Evolutionary conservation across 2,329 filamentous ascomycete genomes (phyloP), one percentile per base, ranked within the genome.

Genomic region (Exophiala sideris): DNA sequence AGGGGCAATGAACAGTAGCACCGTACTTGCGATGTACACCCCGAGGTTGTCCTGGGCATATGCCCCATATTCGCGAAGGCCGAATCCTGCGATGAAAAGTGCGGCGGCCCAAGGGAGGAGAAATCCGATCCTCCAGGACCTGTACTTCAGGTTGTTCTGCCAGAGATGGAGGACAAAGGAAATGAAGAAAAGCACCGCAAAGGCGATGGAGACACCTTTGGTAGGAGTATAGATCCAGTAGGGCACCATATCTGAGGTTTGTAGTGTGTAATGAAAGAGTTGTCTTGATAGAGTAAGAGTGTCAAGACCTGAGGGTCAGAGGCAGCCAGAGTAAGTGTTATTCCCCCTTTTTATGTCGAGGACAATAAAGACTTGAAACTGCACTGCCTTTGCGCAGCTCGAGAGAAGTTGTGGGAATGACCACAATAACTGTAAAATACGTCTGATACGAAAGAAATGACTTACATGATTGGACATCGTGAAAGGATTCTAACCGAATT

Each of bases 171-270:
- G 56, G 12, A 59, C 29, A 1, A 70, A 71, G 2, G 72, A 75
- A 9, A 69, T 51, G 16, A 67, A 52, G 54, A 75, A 75, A 8
- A 74, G 64, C 7, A 72, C 61, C 2, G 70, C 69, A 60, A 75
- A 75, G 8, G 67, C 67, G 39, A 73, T 71, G 2, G 73, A 67
- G 5, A 69, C 68, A 3, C 70, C 72, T 62, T 73, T 72, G 38
- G 69, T 72, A 2, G 73, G 73, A 8, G 66, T 66, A 62, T 75
- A 74, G 56, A 68, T 68, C 68, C 70, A 75, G 49, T 68, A 64
- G 2, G 58, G 38, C 11, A 57, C 45, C 47, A 50, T 50, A 8
- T 8, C 7, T 29, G 24, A 29, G 7, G 24, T 29, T 29, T 5
- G 7, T 29, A 5, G 24, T 29, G 5, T 8, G 24, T 29, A 5